Percentiles rank a stretch among this genome's conserved stretches.
phyloP scores from a whole-genome alignment of 2,329 filamentous ascomycete genomes.

The Ophiostoma pallidulum region DNA sequence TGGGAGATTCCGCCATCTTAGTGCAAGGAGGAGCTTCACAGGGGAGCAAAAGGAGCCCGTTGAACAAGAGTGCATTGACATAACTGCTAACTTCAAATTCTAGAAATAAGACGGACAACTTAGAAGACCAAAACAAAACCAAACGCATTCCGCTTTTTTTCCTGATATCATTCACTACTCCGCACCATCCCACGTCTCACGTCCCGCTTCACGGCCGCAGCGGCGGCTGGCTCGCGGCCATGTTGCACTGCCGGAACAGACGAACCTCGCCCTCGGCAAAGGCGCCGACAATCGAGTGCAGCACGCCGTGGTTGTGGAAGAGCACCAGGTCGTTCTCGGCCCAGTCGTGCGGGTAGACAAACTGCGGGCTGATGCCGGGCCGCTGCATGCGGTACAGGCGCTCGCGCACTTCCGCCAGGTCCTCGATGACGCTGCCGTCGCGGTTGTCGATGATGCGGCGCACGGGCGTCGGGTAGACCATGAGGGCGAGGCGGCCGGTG shows the following conservation, averaged over 20 bases:
- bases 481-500: conserved; percentile 56
- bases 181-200: too few species aligned
- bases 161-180: too few species aligned
- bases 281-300: conserved; percentile 67
- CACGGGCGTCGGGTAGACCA: conserved; percentile 61
- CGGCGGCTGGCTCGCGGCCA: conserved; percentile 48
- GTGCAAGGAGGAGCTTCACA: too few species aligned
- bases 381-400: conserved; percentile 59
- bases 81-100: too few species aligned
- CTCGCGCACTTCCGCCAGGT: conserved; percentile 55
- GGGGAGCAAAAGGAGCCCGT: too few species aligned
- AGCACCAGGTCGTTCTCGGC: conserved; percentile 65
- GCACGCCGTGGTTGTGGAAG: conserved; percentile 67
- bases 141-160: too few species aligned
- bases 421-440: conserved; percentile 54
- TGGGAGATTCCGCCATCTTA: too few species aligned
- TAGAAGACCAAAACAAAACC: too few species aligned
- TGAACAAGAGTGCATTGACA: too few species aligned
- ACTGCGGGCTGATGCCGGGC: conserved; percentile 58
- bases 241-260: conserved; percentile 69
- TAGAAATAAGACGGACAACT: too few species aligned
- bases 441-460: conserved; percentile 57
- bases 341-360: conserved; percentile 70
- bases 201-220: conserved; percentile 8
- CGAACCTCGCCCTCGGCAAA: conserved; percentile 65